phyloP scores from a whole-genome alignment of 2,329 filamentous ascomycete genomes.

The Ambrosiella cleistominuta region DNA sequence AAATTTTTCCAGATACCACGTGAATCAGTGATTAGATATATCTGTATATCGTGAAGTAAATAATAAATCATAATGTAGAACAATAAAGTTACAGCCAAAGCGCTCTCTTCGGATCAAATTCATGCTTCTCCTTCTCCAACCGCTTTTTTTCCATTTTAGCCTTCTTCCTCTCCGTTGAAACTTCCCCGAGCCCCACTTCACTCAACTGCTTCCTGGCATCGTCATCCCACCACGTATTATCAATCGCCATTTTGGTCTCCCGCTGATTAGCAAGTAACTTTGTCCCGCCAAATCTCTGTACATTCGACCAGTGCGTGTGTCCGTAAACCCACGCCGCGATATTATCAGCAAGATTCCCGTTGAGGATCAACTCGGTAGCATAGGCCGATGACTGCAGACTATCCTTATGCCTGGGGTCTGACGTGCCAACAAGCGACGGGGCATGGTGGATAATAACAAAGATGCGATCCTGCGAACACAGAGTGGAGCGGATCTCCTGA shows the following conservation, averaged over 20 bases:
- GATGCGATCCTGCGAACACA: slow-evolving; percentile 6
- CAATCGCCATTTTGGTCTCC: slow-evolving; percentile 22
- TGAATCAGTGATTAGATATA: too few species aligned
- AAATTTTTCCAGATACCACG: too few species aligned
- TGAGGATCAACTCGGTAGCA: not conserved
- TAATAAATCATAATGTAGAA: not conserved
- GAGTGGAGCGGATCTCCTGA: slow-evolving; percentile 11
- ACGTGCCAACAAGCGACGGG: slow-evolving; percentile 30
- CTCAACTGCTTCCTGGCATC: not conserved
- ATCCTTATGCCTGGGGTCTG: slow-evolving; percentile 28
- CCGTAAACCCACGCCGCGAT: slow-evolving; percentile 30
- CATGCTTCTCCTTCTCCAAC: not conserved
- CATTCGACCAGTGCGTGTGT: slow-evolving; percentile 29
- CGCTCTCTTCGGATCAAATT: slow-evolving; percentile 1
- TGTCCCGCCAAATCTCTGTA: slow-evolving; percentile 20
- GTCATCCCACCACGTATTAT: not conserved
- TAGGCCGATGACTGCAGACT: not conserved
- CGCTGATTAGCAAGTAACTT: slow-evolving; percentile 28
- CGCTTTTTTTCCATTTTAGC: not conserved
- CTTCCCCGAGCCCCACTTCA: not conserved
- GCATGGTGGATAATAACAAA: slow-evolving; percentile 41
- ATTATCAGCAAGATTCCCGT: not conserved
- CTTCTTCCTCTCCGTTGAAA: not conserved
- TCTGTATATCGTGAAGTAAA: not conserved
- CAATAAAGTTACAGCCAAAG: slow-evolving; percentile 2